Evolutionary conservation across 2,329 filamentous ascomycete species (phyloP), one percentile per base, ranked within the genome.

Genomic region (Alternaria metachromatica): DNA sequence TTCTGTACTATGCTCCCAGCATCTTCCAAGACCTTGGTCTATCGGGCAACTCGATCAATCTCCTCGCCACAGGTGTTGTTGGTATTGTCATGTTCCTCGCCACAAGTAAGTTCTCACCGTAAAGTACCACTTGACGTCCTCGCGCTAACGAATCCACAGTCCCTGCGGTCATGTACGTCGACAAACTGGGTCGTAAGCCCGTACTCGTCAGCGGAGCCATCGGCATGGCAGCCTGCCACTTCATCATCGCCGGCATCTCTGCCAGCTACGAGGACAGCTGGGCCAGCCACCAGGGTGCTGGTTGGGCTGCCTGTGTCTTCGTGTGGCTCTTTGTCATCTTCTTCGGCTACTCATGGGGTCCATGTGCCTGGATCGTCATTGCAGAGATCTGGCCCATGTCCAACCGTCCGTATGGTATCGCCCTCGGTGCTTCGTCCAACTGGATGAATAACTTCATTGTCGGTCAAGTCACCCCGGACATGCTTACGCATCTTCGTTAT

Each of bases 281-380:
- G 82, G 75, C 79, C 0, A 75, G 81, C 0, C 85, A 92, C 60
- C 72, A 77, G 3, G 87, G 85, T 0, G 89, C 90, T 0, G 91
- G 90, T 1, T 94, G 92, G 92, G 91, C 82, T 3, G 86, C 89
- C 0, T 89, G 87, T 11, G 83, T 77, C 59, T 90, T 92, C 87
- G 87, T 92, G 10, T 93, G 91, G 90, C 83, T 93, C 0, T 93
- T 92, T 68, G 88, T 92, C 28, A 82, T 92, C 26, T 87, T 91
- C 78, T 94, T 94, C 72, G 91, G 89, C 25, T 93, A 92, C 75
- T 89, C 86, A 0, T 94, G 91, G 91, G 90, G 90, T 0, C 91
- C 90, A 2, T 90, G 88, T 70, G 87, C 89, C 0, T 93, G 91
- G 91, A 91, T 92, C 61, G 84, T 94, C 57, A 86, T 92, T 1